Conservation (phyloP, 176 grass and related monocot genomes). For the Coix lacrymajobi region DNA sequence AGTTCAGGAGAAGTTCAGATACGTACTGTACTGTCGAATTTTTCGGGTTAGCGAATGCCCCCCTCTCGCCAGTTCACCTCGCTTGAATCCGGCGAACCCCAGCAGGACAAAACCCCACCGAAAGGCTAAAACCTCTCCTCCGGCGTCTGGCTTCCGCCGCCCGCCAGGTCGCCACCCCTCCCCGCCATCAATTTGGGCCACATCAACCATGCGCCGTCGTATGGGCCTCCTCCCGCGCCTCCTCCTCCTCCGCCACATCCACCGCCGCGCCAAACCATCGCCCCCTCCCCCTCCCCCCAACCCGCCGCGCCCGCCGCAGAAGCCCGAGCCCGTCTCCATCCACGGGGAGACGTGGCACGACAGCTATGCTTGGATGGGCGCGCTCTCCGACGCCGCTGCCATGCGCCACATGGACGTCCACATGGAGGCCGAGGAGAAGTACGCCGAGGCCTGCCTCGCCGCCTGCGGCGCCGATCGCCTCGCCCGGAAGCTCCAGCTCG, state of each 20-base stretch:
- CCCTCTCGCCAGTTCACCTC: background rate
- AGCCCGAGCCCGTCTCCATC: constrained; percentile 49
- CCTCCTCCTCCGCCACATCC: constrained; percentile 22
- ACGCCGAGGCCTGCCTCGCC: constrained; percentile 75
- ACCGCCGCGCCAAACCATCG: constrained; percentile 26
- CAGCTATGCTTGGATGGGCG: constrained; percentile 69
- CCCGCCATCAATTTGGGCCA: background rate
- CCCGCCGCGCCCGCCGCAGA: constrained; percentile 48
- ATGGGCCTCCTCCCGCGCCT: constrained; percentile 28
- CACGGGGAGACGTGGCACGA: constrained; percentile 62
- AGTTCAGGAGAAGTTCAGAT: no score
- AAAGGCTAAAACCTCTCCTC: constrained; percentile 28
- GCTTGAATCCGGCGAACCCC: constrained; percentile 2
- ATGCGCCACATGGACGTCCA: constrained; percentile 98
- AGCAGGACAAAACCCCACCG: constrained; percentile 18
- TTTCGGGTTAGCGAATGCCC: no score
- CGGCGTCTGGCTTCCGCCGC: background rate
- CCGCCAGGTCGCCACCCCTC: background rate
- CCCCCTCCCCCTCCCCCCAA: constrained; percentile 14
- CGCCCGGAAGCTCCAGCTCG: constrained; percentile 84
- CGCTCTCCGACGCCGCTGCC: constrained; percentile 70
- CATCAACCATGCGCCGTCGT: constrained; percentile 32
- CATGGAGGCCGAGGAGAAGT: constrained; percentile 96
- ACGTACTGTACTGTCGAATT: no score
- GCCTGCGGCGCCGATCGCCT: constrained; percentile 60